Base-by-base conservation (phyloP, 805 yeast species). In the Candida ascalaphidarum region DNA sequence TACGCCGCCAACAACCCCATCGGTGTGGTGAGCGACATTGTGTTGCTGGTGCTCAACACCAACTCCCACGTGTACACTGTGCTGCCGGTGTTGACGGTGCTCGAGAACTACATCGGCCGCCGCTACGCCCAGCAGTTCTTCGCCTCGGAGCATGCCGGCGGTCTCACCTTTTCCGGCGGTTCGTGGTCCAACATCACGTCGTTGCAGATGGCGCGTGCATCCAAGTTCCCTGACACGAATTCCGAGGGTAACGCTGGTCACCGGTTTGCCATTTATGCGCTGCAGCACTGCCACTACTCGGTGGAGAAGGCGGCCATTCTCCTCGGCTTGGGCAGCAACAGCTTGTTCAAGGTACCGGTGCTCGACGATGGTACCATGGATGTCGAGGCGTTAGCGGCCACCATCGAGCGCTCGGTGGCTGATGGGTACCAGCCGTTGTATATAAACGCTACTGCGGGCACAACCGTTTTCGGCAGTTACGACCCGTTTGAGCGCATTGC, bases 1-100 rank as follows among this genome's bases (percentile, higher is more conserved):
- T 83, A 83, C 41, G 94, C 94, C 0, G 72, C 83, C n/a, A 82
- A 83, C 16, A 83, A 82, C 45, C 88, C 94, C 2, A 77, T 82
- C 17, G 95, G 95, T 6, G 73, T 83, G 5, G 65, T 83, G 5
- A 65, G 83, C 2, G 95, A 83, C 48, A 33, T 83, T 28, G 48
- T 83, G 3, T 57, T 83, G 29, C 73, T 84, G 18, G 55, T 78
- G 7, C 58, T 83, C 31, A 83, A 84, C 55, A 84, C 95, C 3
- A 84, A 84, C 51, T 76, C 88, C 2, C 94, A 83, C 48, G 94
- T 84, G 1, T 83, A 71, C 45, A 81, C 88, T 0, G 95, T 84
- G 1, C 77, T 89, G 3, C 95, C 95, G 0, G 81, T 81, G 1
- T 57, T 84, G 26, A 74, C 89, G 0, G 66, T 81, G 11, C 72